Conservation (phyloP, 1,139 yeast genomes). For the Geotrichum histeridarum region DNA sequence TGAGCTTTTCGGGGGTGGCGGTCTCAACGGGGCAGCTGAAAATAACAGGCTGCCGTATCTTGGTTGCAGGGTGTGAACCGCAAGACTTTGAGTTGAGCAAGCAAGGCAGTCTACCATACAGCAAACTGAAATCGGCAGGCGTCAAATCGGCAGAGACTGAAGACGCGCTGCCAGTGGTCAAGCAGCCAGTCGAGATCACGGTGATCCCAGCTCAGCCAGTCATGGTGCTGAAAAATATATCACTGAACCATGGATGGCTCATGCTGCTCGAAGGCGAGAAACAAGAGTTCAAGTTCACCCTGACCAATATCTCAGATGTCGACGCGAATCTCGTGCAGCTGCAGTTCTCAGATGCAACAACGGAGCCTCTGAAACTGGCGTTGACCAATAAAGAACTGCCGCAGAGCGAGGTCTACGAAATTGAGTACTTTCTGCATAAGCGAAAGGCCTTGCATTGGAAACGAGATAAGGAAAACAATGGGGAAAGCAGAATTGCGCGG, state of each 20-base stretch:
- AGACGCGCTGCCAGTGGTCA: slow-evolving; percentile 5
- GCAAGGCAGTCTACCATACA: slow-evolving; percentile 25
- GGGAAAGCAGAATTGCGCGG: slow-evolving; percentile 2
- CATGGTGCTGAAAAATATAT: slow-evolving; percentile 48
- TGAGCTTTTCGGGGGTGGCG: slow-evolving; percentile 46
- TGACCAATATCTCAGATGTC: slow-evolving; percentile 49
- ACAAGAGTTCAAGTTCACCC: slow-evolving; percentile 45
- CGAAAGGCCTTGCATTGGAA: slow-evolving; percentile 50
- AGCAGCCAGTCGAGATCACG: slow-evolving; percentile 29
- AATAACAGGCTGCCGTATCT: slow-evolving; percentile 45
- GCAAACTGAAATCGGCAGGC: slow-evolving; percentile 34
- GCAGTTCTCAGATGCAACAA: slow-evolving; percentile 68
- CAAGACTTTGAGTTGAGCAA: slow-evolving; percentile 38
- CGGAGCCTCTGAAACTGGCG: slow-evolving; percentile 53
- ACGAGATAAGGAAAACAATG: slow-evolving; percentile 19
- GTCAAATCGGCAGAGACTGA: slow-evolving; percentile 23
- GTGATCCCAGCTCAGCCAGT: slow-evolving; percentile 70
- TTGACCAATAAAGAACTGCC: slow-evolving; percentile 45
- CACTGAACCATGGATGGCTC: slow-evolving; percentile 60
- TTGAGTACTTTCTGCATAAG: slow-evolving; percentile 61
- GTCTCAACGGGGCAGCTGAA: slow-evolving; percentile 40
- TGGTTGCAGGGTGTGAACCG: slow-evolving; percentile 44
- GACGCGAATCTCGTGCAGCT: slow-evolving; percentile 47
- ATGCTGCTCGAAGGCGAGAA: slow-evolving; percentile 81
- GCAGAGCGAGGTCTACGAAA: slow-evolving; percentile 63